Evolutionary conservation across 768 basidiomycete species (phyloP), one percentile per base, ranked within the genome.

Genomic region (Phlegmacium glaucopus): DNA sequence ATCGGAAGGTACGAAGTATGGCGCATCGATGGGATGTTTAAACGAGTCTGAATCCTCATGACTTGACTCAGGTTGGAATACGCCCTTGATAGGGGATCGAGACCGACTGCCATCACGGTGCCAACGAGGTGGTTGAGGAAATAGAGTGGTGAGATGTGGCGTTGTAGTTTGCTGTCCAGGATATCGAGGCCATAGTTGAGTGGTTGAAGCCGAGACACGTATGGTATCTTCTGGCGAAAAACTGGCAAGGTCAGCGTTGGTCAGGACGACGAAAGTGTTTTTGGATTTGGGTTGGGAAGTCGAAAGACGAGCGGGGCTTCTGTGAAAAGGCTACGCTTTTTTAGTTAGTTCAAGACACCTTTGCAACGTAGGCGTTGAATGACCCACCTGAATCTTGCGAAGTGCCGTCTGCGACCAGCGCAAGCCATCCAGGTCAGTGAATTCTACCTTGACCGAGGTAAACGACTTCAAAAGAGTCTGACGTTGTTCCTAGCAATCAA

Each of bases 371-470:
- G 22, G 22, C 22, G 22, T 5, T 22, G 5, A 22, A 5, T 22
- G 5, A 37, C 45, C 7, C 46, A 63, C 67, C 54, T 65, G 64
- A 16, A 54, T 60, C 45, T 45, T 54, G 4, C 62, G 62, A 7
- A 69, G 65, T 4, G 67, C 65, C 25, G 66, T 61, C 38, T 65
- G 66, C 13, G 72, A 61, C 80, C 80, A 80, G 30, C 72, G 69
- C 29, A 79, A 62, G 0, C 82, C 82, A 45, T 83, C 82, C 12
- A 83, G 70, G 60, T 83, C 82, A 46, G 71, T 69, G 55, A 82
- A 83, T 52, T 83, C 81, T 7, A 75, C 75, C 51, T 83, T 83
- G 28, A 83, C 81, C 4, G 70, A 70, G 16, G 59, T 66, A 54
- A 83, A 83, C 1, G 80, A 74, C 42, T 58, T 59, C 26, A 69